Conservation (phyloP, 2,329 filamentous ascomycete genomes). For the Thelonectria blattea region DNA sequence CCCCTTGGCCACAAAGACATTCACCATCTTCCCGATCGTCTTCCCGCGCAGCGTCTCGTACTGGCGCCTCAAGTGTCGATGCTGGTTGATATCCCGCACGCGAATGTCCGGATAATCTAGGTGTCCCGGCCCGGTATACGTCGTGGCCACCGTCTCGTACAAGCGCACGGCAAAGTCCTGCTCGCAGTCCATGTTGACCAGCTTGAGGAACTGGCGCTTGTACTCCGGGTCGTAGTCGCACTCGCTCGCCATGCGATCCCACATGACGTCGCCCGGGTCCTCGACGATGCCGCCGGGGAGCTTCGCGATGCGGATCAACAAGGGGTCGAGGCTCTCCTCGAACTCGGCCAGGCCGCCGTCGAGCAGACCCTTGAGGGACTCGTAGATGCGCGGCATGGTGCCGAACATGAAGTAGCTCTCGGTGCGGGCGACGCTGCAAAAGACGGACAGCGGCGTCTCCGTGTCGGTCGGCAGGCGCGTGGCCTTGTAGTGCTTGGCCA, state of each 20-base stretch:
- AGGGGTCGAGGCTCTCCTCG: too few relatives aligned
- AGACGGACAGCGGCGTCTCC: neutral
- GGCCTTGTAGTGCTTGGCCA: neutral
- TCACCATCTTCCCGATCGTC: neutral
- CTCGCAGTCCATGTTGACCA: too few relatives aligned
- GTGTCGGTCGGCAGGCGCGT: neutral
- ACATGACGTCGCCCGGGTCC: too few relatives aligned
- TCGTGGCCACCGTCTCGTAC: neutral
- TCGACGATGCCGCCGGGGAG: too few relatives aligned
- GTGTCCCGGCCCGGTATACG: too few relatives aligned
- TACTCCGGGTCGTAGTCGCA: too few relatives aligned
- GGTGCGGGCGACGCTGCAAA: conserved; percentile 6
- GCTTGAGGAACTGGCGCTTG: too few relatives aligned
- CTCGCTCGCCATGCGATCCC: too few relatives aligned
- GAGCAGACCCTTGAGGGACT: neutral
- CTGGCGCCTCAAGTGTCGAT: neutral
- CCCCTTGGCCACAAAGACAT: neutral
- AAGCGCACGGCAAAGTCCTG: neutral
- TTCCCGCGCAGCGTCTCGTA: neutral
- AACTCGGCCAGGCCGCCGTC: too few relatives aligned
- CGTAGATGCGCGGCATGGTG: neutral
- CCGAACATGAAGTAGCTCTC: conserved; percentile 3
- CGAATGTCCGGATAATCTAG: neutral
- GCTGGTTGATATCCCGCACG: too few relatives aligned
- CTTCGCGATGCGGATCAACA: too few relatives aligned